Conservation (phyloP, 2,329 filamentous ascomycete species). For the Tolypocladium sp. region DNA sequence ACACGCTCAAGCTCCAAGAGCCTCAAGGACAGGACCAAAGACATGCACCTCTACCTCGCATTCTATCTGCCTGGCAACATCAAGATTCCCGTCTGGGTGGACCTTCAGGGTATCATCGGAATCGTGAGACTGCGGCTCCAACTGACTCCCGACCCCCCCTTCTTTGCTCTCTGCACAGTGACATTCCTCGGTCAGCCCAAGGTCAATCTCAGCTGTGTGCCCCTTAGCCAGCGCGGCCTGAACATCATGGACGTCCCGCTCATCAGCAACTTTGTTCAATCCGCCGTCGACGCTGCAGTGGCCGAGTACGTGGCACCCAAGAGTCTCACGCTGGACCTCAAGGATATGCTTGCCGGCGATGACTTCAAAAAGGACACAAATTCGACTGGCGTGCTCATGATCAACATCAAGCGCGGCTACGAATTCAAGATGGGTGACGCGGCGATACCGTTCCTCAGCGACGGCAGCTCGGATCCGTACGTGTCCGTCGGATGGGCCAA, state of each 20-base stretch:
- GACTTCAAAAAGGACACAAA: constrained; percentile 71
- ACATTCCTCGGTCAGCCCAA: constrained; percentile 70
- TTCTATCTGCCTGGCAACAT: constrained; percentile 56
- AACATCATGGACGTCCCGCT: constrained; percentile 70
- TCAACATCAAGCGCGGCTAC: constrained; percentile 56
- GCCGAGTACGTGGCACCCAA: constrained; percentile 71
- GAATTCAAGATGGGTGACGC: constrained; percentile 66
- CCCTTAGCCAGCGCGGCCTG: constrained; percentile 57
- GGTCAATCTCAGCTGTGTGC: constrained; percentile 61
- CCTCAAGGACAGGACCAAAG: constrained; percentile 60
- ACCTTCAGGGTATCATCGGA: constrained; percentile 63
- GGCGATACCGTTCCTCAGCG: constrained; percentile 47
- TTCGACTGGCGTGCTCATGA: constrained; percentile 54
- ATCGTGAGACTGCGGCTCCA: constrained; percentile 61
- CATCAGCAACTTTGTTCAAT: constrained; percentile 67
- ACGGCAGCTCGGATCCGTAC: constrained; percentile 60
- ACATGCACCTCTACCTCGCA: constrained; percentile 56
- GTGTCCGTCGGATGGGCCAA: constrained; percentile 69
- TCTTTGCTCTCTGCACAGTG: constrained; percentile 65
- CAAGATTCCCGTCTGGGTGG: constrained; percentile 61
- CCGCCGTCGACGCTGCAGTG: constrained; percentile 62
- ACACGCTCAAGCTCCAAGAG: constrained; percentile 51
- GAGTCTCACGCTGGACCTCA: constrained; percentile 63
- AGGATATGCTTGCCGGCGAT: constrained; percentile 69
- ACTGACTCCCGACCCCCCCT: constrained; percentile 66